Conservation (phyloP, 441 rosid genomes). For the Raphanus hybrid region DNA sequence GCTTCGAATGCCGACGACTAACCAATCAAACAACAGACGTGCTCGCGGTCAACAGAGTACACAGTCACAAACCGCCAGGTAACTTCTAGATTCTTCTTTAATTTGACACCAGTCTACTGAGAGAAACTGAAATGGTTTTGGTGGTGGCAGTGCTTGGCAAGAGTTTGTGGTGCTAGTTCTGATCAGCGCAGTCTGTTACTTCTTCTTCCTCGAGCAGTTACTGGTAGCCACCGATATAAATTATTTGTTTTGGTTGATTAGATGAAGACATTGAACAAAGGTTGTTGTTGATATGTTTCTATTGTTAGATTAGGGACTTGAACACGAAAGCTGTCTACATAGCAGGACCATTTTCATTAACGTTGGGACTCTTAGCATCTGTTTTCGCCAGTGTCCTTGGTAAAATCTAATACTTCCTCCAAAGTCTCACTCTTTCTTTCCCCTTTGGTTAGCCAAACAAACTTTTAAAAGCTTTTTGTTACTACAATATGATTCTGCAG, state of each 20-base stretch:
- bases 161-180: slow-evolving; percentile 92
- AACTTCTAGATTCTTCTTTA: not conserved
- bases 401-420: no score
- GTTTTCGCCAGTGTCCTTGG: slow-evolving; percentile 57
- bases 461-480: no score
- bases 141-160: slow-evolving; percentile 91
- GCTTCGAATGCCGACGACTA: slow-evolving; percentile 59
- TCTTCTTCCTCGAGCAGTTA: slow-evolving; percentile 97
- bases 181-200: slow-evolving; percentile 91
- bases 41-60: slow-evolving; percentile 55
- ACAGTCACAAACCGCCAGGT: slow-evolving; percentile 65
- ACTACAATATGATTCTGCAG: no score
- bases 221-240: slow-evolving; percentile 58
- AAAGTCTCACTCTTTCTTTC: no score
- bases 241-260: not conserved
- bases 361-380: slow-evolving; percentile 81
- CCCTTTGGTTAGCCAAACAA: no score
- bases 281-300: no score
- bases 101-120: no score
- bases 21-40: slow-evolving; percentile 53
- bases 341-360: slow-evolving; percentile 88
- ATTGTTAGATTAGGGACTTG: slow-evolving; percentile 72
- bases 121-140: slow-evolving; percentile 56
- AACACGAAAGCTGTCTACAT: slow-evolving; percentile 69
- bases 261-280: not conserved